Evolutionary conservation across 306 rosid species (phyloP), one percentile per base, ranked within the genome.

Genomic region (Lotus japonicus): DNA sequence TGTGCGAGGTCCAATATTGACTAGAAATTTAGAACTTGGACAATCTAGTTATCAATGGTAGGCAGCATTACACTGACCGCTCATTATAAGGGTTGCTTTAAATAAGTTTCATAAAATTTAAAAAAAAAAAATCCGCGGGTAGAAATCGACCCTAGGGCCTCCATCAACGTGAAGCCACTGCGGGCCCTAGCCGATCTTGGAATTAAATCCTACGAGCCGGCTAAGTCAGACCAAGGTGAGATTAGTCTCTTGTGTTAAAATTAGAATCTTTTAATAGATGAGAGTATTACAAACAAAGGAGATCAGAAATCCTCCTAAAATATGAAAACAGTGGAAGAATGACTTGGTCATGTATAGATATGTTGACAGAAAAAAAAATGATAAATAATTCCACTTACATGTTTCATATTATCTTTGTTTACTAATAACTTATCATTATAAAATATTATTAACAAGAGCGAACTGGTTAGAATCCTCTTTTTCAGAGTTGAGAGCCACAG

Each of bases 221-320:
- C n/a, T n/a, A n/a, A n/a, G n/a, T n/a, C n/a, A n/a, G n/a, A n/a
- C n/a, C n/a, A n/a, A n/a, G n/a, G n/a, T n/a, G n/a, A n/a, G n/a
- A n/a, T n/a, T n/a, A n/a, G n/a, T n/a, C n/a, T n/a, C n/a, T n/a
- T n/a, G n/a, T n/a, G n/a, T n/a, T n/a, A n/a, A 63, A 53, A 43
- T 21, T 19, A 36, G 21, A 50, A 61, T 60, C 17, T 59, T 33
- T 48, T 11, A 71, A 71, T 12, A 23, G 18, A 33, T 48, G 62
- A 72, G 18, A 60, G 58, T 48, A 48, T 72, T 72, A 36, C 77
- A 60, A 19, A 28, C 51, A 59, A 19, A 26, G 42, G 23, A 52
- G 71, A 42, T 42, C 57, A 53, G n/a, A 50, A 43, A 64, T 42
- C 17, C 39, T 11, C 45, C 33, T 42, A 41, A 16, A 38, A 39